Evolutionary conservation across 176 grass and related monocot genomes (phyloP).

Genomic region (Chloris gayana): DNA sequence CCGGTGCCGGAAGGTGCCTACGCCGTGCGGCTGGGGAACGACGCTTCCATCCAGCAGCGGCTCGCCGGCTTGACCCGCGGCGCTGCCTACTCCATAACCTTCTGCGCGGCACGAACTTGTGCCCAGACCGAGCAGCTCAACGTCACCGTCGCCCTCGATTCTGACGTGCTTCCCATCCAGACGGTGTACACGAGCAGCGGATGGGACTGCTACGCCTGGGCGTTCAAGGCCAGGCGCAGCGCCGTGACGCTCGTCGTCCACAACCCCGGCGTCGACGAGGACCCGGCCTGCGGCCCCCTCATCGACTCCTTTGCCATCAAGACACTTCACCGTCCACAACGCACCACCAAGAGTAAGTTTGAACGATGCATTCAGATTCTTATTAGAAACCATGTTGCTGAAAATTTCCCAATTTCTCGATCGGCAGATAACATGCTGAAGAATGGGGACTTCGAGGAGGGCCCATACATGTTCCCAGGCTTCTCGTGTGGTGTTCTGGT

Average conservation of each 20-base stretch:
- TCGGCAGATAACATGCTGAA: constrained; percentile 45
- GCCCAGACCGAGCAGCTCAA: constrained; percentile 59
- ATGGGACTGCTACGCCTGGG: neutral
- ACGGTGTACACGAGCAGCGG: too few species aligned
- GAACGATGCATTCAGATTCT: neutral
- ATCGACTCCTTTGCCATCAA: constrained; percentile 51
- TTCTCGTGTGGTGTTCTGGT: constrained; percentile 56
- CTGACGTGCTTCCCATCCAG: constrained; percentile 26
- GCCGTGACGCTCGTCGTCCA: constrained; percentile 42
- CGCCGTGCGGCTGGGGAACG: constrained; percentile 64
- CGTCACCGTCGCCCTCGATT: constrained; percentile 36
- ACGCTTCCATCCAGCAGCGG: constrained; percentile 42
- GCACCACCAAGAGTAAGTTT: constrained; percentile 32
- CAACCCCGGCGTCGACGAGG: constrained; percentile 50
- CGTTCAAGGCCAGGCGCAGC: constrained; percentile 2
- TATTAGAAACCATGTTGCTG: neutral
- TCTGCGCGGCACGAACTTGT: constrained; percentile 59
- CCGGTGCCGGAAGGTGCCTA: constrained; percentile 46
- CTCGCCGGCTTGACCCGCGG: constrained; percentile 3
- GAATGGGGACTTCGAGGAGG: constrained; percentile 76
- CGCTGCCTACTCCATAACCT: constrained; percentile 55
- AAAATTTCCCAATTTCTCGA: neutral
- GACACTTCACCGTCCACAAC: constrained; percentile 24
- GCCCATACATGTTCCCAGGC: constrained; percentile 53
- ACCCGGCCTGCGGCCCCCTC: constrained; percentile 51